Evolutionary conservation across 1,284 basidiomycete genomes (phyloP), one percentile per base, ranked within the genome.

Genomic region (Tilletia indica): DNA sequence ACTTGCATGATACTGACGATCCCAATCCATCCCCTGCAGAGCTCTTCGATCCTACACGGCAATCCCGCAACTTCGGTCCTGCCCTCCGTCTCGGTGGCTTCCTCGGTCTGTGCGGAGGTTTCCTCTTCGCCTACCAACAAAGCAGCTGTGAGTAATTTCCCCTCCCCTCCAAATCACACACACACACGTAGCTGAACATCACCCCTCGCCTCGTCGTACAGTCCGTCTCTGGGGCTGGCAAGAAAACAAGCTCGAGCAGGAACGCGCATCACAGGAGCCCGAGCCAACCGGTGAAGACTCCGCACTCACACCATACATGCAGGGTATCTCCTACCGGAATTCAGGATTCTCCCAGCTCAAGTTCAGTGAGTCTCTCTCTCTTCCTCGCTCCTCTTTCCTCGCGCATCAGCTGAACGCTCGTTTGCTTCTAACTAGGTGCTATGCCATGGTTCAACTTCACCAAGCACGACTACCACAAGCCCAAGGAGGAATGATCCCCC

Each of bases 211-310:
- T 31, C 25, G 2, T 31, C 25, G 56, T 4, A 11, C 80, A 94
- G 94, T 91, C 86, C 94, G 96, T 61, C 96, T 99, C 88, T 95
- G 93, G 93, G 96, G 96, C 68, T 95, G 93, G 92, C 87, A 88
- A 31, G 96, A 98, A 87, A 99, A 99, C 87, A 89, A 80, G 68
- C 25, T 78, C 25, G 83, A 84, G 69, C 74, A 77, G 61, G 39
- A 71, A 42, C 69, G 71, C 1, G 74, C 80, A 45, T 68, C 77
- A 71, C 71, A 74, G 14, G 77, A 80, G 25, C 75, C 75, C 19
- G 79, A 81, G 67, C 72, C 76, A 2, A 72, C 70, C 64, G 93
- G 94, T 83, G 94, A 94, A 76, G 88, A 91, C 85, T 92, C 91
- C 36, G 87, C 89, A 76, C 89, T 98, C 82, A 90, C 92, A 38